Base-by-base conservation (phyloP, 441 rosid species). In the Raphanus hybrid region DNA sequence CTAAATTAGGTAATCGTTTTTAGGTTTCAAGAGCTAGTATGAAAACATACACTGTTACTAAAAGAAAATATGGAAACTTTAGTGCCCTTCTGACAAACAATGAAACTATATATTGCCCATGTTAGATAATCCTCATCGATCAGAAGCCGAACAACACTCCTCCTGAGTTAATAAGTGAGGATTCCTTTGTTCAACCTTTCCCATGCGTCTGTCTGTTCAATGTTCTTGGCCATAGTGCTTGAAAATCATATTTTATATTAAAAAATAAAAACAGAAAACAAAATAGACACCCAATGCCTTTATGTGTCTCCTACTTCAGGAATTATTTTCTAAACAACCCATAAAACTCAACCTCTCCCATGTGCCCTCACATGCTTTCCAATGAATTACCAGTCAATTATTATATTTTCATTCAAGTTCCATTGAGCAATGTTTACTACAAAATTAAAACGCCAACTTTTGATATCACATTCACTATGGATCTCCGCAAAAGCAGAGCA, bases 331-430 rank as follows among this genome's bases (percentile, higher is more conserved):
- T 67, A 43, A 63, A 68, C 61, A 74, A 68, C 15, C 34, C 61
- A 78, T 61, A 60, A 35, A 72, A 14, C 74, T 62, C 72, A 70
- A 74, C 64, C 82, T 75, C 50, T 50, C 73, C 79, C 82, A 80
- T 80, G 82, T 80, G 82, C 76, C 54, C 27, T 79, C 80, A 80
- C 82, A 80, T 80, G 82, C 66, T 58, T 70, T 66, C 64, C 79
- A 75, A 75, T 70, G 48, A 48, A 64, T 43, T 52, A 63, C 67
- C 59, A 64, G 35, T 57, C 59, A 10, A 32, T 9, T 27, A 14
- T 62, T 4, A 6, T 62, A 9, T 55, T 8, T 41, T 20, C 12
- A 41, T 18, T 18, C 34, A 37, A 54, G 29, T 68, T 39, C 61
- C 55, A 16, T 68, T 41, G n/a, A 67, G 59, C 11, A 18, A 69